Evolutionary conservation across 768 basidiomycete genomes (phyloP).

Genomic region (Hortiboletus flavorubellus): DNA sequence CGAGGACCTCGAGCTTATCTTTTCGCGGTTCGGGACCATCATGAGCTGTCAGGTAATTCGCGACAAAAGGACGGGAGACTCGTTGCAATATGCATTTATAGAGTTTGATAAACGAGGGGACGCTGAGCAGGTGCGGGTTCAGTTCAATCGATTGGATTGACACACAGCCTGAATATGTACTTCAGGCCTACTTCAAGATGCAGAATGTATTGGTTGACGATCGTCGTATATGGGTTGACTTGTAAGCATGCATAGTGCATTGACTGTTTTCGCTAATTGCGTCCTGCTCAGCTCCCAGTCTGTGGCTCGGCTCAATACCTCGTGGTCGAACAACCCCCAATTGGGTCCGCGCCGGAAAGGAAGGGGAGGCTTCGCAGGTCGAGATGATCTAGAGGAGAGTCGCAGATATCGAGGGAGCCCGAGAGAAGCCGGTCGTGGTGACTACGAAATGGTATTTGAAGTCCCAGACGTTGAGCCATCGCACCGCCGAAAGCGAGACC

Average conservation of each 20-base stretch:
- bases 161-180: conserved; percentile 8
- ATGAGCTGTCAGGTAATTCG: conserved; percentile 98
- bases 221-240: conserved; percentile 98
- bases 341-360: conserved; percentile 41
- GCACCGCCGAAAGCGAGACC: conserved; percentile 44
- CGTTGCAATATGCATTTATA: conserved; percentile 96
- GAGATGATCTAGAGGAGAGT: conserved; percentile 72
- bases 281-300: conserved; percentile 72
- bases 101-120: conserved; percentile 94
- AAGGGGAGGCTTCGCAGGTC: conserved; percentile 57
- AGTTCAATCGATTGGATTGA: not conserved
- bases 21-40: conserved; percentile 91
- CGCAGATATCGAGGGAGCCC: conserved; percentile 52
- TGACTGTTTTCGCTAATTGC: conserved; percentile 17
- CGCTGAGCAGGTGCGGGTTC: conserved; percentile 76
- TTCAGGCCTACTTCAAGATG: conserved; percentile 98
- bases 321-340: conserved; percentile 78
- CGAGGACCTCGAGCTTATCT: conserved; percentile 96
- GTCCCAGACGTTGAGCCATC: conserved; percentile 40
- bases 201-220: conserved; percentile 98
- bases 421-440: conserved; percentile 29
- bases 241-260: conserved; percentile 50
- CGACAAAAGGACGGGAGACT: conserved; percentile 95
- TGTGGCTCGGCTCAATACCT: conserved; percentile 79
- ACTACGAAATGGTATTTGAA: conserved; percentile 86